Conservation (phyloP, 306 rosid species). For the Fragaria iinumae region DNA sequence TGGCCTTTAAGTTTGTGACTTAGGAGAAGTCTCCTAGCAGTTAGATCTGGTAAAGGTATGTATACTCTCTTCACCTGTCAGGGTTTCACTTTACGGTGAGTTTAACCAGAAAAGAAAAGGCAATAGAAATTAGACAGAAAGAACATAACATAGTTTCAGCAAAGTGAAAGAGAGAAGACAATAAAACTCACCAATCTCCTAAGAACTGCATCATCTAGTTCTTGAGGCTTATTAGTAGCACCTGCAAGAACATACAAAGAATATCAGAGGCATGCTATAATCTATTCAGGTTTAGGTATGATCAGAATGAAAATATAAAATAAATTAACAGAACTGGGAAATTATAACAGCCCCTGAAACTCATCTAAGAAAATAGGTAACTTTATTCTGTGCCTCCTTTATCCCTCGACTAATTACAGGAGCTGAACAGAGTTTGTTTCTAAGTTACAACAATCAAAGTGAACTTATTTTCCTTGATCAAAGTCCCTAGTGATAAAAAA, state of each 20-base stretch:
- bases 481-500: neutral
- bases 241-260: conserved; percentile 47
- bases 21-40: conserved; percentile 70
- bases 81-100: conserved; percentile 27
- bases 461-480: conserved; percentile 6
- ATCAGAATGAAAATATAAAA: conserved; percentile 5
- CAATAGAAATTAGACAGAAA: conserved; percentile 6
- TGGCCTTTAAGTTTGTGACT: conserved; percentile 92
- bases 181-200: conserved; percentile 74
- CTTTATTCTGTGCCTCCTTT: neutral
- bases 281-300: neutral
- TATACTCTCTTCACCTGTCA: conserved; percentile 88
- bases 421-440: neutral
- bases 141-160: neutral
- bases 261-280: neutral
- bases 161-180: neutral
- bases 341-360: neutral
- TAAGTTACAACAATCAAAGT: neutral
- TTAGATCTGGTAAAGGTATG: conserved; percentile 79
- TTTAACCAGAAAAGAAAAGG: conserved; percentile 18
- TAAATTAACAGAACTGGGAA: neutral
- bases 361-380: neutral
- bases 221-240: conserved; percentile 98
- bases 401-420: neutral
- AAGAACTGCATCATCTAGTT: conserved; percentile 95